Base-by-base conservation (phyloP, 306 rosid species). In the Acmispon strigosus region DNA sequence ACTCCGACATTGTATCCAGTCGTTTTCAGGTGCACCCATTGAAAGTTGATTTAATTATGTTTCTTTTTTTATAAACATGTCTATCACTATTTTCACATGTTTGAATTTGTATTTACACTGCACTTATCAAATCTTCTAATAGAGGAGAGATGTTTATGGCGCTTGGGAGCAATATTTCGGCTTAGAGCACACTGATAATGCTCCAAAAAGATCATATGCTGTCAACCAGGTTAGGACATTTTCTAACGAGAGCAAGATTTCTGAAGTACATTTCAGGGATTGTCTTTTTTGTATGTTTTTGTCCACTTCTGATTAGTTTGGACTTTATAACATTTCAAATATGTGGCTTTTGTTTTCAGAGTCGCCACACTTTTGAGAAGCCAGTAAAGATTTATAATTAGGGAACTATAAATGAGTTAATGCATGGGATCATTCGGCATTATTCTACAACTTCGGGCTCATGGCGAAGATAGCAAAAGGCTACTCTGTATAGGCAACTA, bases 121-220 rank as follows among this genome's bases (percentile, higher is more conserved):
- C 37, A 11, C 22, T 64, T 50, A 55, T 24, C 6, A 66, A 61
- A 37, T 66, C 13, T n/a, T 73, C 43, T 75, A 16, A 62, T 59
- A 91, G 97, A 85, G 96, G 84, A 85, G 97, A 76, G 96, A 91
- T 70, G 96, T 91, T 72, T 91, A 91, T 63, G 92, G 96, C 78
- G 96, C 96, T 42, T 91, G 97, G 97, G 97, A 91, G 84, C 97
- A 86, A 63, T 91, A 88, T 85, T 96, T 91, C 78, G 97, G 97
- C 44, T 76, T 91, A 84, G 97, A 88, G 81, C 97, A 91, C 71
- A 76, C 89, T 65, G 97, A 91, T 77, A 88, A 77, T 70, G 84
- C 97, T 72, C 91, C 96, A 37, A 86, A 91, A 73, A 87, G 96
- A 80, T 72, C 91, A 43, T 86, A 85, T 61, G 80, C 97, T 10